Conservation (phyloP, 352 stramenopile genomes). For the Pythium biforme region DNA sequence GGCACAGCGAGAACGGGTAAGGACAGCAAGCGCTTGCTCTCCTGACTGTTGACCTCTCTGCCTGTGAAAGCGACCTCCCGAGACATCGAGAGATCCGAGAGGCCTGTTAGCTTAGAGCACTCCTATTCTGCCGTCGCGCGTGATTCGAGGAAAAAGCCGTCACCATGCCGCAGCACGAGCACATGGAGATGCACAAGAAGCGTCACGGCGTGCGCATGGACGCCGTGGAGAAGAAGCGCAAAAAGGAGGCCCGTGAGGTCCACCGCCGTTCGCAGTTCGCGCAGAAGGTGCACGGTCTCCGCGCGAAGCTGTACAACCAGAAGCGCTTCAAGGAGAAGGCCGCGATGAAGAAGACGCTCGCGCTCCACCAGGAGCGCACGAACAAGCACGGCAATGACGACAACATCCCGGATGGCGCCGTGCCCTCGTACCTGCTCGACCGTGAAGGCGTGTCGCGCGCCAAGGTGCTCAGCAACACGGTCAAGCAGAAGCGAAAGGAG, state of each 20-base stretch:
- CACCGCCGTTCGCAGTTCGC: constrained; percentile 98
- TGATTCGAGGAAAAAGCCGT: constrained; percentile 9
- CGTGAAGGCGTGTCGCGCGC: constrained; percentile 97
- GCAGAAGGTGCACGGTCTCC: constrained; percentile 98
- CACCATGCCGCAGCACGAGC: constrained; percentile 98
- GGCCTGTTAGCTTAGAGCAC: too few species aligned
- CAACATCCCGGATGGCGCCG: constrained; percentile 93
- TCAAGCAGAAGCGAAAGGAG: constrained; percentile 99
- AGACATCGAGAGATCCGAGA: too few species aligned
- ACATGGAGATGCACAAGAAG: constrained; percentile 99
- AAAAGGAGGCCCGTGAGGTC: constrained; percentile 98
- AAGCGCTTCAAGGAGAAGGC: constrained; percentile 99
- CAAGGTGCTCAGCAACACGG: constrained; percentile 99
- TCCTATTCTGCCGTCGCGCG: background rate
- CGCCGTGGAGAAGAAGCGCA: constrained; percentile 94
- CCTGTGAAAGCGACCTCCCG: background rate
- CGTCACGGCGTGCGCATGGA: constrained; percentile 98
- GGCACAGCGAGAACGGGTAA: constrained; percentile 9
- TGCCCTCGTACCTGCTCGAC: constrained; percentile 99
- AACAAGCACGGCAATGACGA: constrained; percentile 99
- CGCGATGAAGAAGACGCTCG: constrained; percentile 99
- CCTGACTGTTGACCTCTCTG: background rate
- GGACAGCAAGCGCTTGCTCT: background rate
- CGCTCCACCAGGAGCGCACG: constrained; percentile 97
- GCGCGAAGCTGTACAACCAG: constrained; percentile 99